Percentiles rank a stretch among this genome's conserved stretches.
Conservation (phyloP, 371 early-diverging fungal species). For the Fennellomyces sp. region DNA sequence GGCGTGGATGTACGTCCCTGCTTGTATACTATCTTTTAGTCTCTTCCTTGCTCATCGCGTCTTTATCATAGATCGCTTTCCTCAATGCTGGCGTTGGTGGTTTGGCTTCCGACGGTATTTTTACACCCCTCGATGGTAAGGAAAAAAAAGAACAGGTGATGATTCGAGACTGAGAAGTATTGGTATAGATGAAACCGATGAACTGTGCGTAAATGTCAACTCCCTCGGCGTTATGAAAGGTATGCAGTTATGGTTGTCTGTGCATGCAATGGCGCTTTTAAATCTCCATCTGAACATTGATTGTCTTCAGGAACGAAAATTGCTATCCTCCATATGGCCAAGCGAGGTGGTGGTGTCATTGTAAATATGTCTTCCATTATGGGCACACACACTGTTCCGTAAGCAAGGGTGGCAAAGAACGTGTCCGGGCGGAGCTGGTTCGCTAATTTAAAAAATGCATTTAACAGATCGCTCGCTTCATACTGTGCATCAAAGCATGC, state of each 20-base stretch:
- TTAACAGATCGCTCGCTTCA: not conserved
- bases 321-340: conserved; percentile 38
- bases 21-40: not conserved
- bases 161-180: not conserved
- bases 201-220: conserved; percentile 66
- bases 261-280: not conserved
- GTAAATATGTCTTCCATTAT: conserved; percentile 38
- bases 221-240: conserved; percentile 64
- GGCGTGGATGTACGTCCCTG: conserved; percentile 24
- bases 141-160: too few relatives aligned
- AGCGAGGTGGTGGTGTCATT: conserved; percentile 52
- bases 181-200: not conserved
- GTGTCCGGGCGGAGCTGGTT: too few relatives aligned
- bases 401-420: too few relatives aligned
- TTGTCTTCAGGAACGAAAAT: conserved; percentile 31
- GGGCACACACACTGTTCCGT: not conserved
- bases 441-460: not conserved
- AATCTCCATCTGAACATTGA: not conserved
- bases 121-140: conserved; percentile 29
- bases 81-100: conserved; percentile 28
- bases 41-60: not conserved
- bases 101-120: conserved; percentile 30
- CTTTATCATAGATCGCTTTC: conserved; percentile 20
- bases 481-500: conserved; percentile 28
- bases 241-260: too few relatives aligned